Base-by-base conservation (phyloP, 1,284 basidiomycete genomes). In the Cryptococcus jaspeensis region DNA sequence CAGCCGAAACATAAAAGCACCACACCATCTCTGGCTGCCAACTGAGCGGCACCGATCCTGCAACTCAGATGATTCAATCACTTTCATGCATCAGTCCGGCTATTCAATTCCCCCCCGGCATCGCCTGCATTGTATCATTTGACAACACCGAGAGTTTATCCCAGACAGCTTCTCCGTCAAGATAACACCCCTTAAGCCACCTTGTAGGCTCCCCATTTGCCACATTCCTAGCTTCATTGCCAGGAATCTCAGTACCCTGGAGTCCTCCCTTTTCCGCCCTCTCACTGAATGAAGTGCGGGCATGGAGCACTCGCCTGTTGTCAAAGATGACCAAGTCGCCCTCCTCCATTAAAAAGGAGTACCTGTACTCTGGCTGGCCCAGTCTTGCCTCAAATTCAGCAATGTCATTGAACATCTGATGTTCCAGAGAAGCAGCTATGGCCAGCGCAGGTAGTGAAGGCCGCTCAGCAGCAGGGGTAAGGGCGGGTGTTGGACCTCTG, bases 291-390 rank as follows among this genome's bases (percentile, higher is more conserved):
- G 86, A 87, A 1, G 85, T 89, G 11, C 95, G 80, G 0, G 90
- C 90, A 72, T 99, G 95, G 56, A 98, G 76, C 2, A 96, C 86
- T n/a, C 95, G 81, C 22, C 93, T 81, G 69, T 98, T 99, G 74
- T 98, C 93, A 66, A 99, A 99, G 13, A 95, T 65, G 36, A 92
- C 92, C 18, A 87, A 86, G 63, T 97, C 92, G 43, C 92, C 92
- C 73, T 93, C 90, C 37, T 80, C 73, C 53, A 98, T 79, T 52
- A 83, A 85, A 74, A 90, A 87, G 64, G 85, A 79, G 66, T 84
- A 89, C 37, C 80, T 81, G 36, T 84, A 82, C 16, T 74, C 71
- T 0, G 82, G 79, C 16, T 83, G 80, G 39, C 87, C 83, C 3
- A 93, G 77, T 18, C 87, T 66, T 1, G 76, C 70, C 7, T 86